phyloP scores from a whole-genome alignment of 768 basidiomycete species.

The Rhodotorula sphaerocarpa region DNA sequence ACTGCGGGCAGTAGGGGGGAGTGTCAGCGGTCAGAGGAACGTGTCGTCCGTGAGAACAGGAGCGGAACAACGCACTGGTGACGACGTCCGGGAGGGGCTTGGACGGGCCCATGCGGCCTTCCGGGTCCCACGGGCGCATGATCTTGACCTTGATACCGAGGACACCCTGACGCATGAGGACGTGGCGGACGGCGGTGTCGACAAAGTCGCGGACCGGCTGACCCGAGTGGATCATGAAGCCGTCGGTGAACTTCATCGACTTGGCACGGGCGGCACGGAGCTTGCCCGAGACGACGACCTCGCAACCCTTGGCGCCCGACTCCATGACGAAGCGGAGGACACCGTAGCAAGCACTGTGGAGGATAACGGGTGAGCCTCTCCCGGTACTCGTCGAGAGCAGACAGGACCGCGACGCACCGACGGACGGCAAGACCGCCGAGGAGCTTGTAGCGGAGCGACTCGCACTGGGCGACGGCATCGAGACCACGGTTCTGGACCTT shows the following conservation, averaged over 20 bases:
- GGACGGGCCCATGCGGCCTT: slow-evolving; percentile 76
- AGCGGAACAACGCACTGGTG: slow-evolving; percentile 51
- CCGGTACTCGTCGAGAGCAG: neutral
- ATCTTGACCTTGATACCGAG: slow-evolving; percentile 99
- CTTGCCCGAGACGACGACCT: slow-evolving; percentile 98
- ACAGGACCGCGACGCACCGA: slow-evolving; percentile 67
- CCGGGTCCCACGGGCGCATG: slow-evolving; percentile 94
- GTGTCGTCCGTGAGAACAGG: neutral
- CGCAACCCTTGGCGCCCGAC: slow-evolving; percentile 98
- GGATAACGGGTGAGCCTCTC: no score
- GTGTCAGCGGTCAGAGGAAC: no score
- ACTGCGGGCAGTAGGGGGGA: slow-evolving; percentile 2
- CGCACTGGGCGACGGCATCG: slow-evolving; percentile 96
- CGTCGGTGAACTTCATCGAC: slow-evolving; percentile 99
- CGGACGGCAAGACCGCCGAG: slow-evolving; percentile 98
- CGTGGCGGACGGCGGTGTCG: slow-evolving; percentile 94
- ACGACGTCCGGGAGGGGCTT: slow-evolving; percentile 95
- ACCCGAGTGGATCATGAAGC: slow-evolving; percentile 67
- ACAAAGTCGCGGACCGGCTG: slow-evolving; percentile 95
- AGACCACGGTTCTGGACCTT: slow-evolving; percentile 95
- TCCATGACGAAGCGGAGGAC: slow-evolving; percentile 99
- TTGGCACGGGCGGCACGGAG: slow-evolving; percentile 99
- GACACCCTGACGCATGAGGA: slow-evolving; percentile 95
- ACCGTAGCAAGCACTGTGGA: slow-evolving; percentile 85
- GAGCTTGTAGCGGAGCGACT: slow-evolving; percentile 96